Base-by-base conservation (phyloP, 2,329 filamentous ascomycete genomes). In the Tolypocladium guangdongense region DNA sequence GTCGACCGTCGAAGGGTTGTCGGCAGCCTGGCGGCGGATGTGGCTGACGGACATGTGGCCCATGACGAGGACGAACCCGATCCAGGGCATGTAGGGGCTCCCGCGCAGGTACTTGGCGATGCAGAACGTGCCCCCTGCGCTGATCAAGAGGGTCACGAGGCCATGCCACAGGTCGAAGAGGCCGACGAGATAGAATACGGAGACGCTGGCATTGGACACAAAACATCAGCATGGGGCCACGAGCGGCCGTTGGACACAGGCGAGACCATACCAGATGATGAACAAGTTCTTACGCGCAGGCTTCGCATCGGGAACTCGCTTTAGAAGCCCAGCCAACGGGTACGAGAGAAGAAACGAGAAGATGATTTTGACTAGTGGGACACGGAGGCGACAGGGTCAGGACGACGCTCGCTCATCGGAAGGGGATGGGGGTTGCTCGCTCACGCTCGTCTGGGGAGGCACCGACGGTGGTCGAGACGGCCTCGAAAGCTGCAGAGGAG, bases 51-150 rank as follows among this genome's bases (percentile, higher is more conserved):
- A 92, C 86, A 97, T 88, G 71, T 99, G 92, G 53, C 85, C 86
- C 92, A 99, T 97, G 54, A 96, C 75, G 65, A 95, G 96, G 50
- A 89, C 76, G 69, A 99, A 99, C 55, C 84, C 90, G 50, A 96
- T 78, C 93, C 93, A 99, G 74, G 93, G 93, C 93, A 99, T 99
- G 66, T 92, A 88, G 0, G 90, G 89, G 22, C 90, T 91, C 37
- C 68, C 70, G 59, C 90, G 81, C 46, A 97, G 75, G 66, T 84
- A 91, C 60, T 86, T 83, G 51, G 92, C 87, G 61, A 99, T 93
- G 58, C 79, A 75, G 66, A 96, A 99, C 50, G 88, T 82, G 50
- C 83, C 91, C 20, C 78, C 81, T 1, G 92, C 83, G 65, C 88
- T 90, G 66, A 95, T 84, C 55, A 87, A 67, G 39, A 99, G 74